Conservation (phyloP, 768 basidiomycete species). For the Termitomyces sp. region DNA sequence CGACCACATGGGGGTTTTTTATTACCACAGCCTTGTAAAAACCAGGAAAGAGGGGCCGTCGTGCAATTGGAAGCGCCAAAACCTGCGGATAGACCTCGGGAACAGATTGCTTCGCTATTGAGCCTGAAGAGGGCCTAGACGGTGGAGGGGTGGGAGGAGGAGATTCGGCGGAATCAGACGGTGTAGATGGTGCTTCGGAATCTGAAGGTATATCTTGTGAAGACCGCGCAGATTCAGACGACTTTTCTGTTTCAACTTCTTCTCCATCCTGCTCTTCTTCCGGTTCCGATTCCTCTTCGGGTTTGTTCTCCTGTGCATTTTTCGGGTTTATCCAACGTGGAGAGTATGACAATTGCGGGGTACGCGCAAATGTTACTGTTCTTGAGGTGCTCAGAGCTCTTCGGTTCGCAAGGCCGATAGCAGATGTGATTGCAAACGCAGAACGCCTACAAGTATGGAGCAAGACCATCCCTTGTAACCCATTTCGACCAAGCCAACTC, state of each 20-base stretch:
- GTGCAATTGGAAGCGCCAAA: slow-evolving; percentile 90
- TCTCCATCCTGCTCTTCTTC: slow-evolving; percentile 6
- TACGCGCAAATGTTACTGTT: slow-evolving; percentile 8
- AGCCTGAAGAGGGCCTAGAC: slow-evolving; percentile 28
- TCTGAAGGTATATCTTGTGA: slow-evolving; percentile 13
- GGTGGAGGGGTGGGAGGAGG: slow-evolving; percentile 13
- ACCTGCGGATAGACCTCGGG: slow-evolving; percentile 93
- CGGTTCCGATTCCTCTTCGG: slow-evolving; percentile 9
- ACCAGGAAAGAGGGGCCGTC: slow-evolving; percentile 92
- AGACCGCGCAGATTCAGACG: slow-evolving; percentile 11
- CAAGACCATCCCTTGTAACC: slow-evolving; percentile 8
- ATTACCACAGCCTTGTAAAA: slow-evolving; percentile 99
- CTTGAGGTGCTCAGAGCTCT: slow-evolving; percentile 6
- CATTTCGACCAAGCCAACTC: slow-evolving; percentile 18
- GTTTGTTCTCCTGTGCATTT: slow-evolving; percentile 13
- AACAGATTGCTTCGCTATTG: slow-evolving; percentile 81
- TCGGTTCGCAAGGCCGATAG: not conserved
- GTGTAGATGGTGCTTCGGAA: slow-evolving; percentile 15
- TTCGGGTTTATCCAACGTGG: slow-evolving; percentile 22
- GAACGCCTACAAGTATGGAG: slow-evolving; percentile 15
- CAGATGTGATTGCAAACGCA: not conserved
- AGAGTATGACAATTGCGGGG: slow-evolving; percentile 9
- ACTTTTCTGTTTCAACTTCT: slow-evolving; percentile 10
- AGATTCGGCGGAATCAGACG: slow-evolving; percentile 16
- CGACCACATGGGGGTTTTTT: slow-evolving; percentile 84